Base-by-base conservation (phyloP, 2,329 filamentous ascomycete genomes). In the Thyridium curvatum region DNA sequence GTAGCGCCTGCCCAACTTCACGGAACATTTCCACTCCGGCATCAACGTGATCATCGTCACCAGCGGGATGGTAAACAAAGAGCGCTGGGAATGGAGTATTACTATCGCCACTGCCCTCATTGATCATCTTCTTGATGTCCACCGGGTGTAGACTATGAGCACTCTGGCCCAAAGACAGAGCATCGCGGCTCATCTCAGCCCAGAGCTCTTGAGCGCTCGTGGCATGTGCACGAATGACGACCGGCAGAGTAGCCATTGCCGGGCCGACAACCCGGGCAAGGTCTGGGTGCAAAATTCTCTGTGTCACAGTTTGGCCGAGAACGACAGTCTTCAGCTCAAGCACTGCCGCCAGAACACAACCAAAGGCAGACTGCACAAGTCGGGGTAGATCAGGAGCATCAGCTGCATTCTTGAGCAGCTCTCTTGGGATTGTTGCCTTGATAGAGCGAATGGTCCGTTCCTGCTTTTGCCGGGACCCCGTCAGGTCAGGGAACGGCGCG, bases 1-100 rank as follows among this genome's bases (percentile, higher is more conserved):
- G 51, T 17, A 64, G 45, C 6, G 53, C 45, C 42, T 59, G 52
- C 12, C 56, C 53, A 4, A 52, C 34, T 34, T 56, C 51, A 3
- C 34, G 42, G 52, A 60, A 64, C 2, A 57, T 15, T 8, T 39
- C 15, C 1, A 30, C 12, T 16, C 17, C 33, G 12, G 13, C 4
- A 5, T 38, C 35, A 10, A 26, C 21, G 21, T 26, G 21, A 26
- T 26, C 21, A 26, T 26, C 21, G 6, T 26, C 6, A 26, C 21
- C 21, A 26, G 21, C 21, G 7, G 51, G 52, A 18, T 51, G 52
- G 26, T 43, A 52, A 28, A 54, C 52, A 35, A 53, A 51, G 10
- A 54, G 39, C 16, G 39, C 52, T 10, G 51, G 44, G 30, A 50
- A 52, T 9, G 47, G 45, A 9, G 46, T 40, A n/a, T 48, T 28